A percentile compares a stretch with the other conserved stretches of the same genome.
Conservation (phyloP, 2,329 filamentous ascomycete species). For the Botrytis sinoallii region DNA sequence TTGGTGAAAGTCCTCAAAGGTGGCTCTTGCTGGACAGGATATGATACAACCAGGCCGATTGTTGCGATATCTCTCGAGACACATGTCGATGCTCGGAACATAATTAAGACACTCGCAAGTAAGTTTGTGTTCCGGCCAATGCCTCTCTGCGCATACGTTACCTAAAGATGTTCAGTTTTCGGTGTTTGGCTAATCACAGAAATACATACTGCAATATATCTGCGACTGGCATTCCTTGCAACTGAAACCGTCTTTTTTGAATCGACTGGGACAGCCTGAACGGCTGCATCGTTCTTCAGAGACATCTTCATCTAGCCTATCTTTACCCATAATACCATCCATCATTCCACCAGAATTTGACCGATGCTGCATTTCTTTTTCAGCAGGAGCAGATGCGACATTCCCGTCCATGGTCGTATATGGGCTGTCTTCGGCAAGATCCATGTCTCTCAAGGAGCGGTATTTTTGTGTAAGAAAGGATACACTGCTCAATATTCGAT, state of each 20-base stretch:
- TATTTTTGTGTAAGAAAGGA: neutral
- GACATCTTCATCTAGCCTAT: slow-evolving; percentile 65
- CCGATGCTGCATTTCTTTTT: slow-evolving; percentile 75
- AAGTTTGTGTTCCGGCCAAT: neutral
- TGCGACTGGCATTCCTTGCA: neutral
- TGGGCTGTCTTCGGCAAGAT: neutral
- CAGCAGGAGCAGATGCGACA: slow-evolving; percentile 72
- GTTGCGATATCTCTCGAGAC: neutral
- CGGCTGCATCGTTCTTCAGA: neutral
- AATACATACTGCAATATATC: neutral
- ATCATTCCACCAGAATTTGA: slow-evolving; percentile 70
- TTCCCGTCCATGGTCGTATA: neutral
- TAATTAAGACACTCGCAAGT: neutral
- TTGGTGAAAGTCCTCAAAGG: neutral
- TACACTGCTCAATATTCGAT: neutral
- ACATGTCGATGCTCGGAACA: neutral
- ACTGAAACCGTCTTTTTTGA: neutral
- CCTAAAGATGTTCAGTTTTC: neutral
- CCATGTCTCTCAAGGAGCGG: neutral
- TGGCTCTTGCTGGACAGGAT: neutral
- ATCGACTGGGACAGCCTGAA: neutral
- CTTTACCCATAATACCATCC: slow-evolving; percentile 91
- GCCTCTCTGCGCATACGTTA: neutral
- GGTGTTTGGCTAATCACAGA: neutral
- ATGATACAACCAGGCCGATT: neutral